phyloP scores from a whole-genome alignment of 2,329 filamentous ascomycete species.

The Colletotrichum scovillei region DNA sequence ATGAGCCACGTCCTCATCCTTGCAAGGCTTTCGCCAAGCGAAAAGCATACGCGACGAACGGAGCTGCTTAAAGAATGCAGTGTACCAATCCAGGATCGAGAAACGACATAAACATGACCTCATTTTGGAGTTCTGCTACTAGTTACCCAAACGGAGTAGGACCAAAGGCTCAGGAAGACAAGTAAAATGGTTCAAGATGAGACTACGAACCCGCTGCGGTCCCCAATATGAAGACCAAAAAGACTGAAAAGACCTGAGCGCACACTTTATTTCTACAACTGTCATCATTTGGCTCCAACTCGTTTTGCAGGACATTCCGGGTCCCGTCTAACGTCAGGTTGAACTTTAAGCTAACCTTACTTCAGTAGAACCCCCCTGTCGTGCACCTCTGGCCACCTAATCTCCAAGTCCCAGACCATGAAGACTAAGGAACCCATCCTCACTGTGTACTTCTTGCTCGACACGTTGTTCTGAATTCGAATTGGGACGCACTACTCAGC shows the following conservation, averaged over 20 bases:
- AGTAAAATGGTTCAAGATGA: conserved; percentile 29
- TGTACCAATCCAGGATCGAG: not conserved
- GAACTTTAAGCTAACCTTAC: not conserved
- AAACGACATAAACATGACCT: conserved; percentile 43
- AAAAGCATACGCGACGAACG: not conserved
- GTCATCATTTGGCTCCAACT: conserved; percentile 1
- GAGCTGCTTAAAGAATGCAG: not conserved
- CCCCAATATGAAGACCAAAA: conserved; percentile 60
- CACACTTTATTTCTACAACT: conserved; percentile 15
- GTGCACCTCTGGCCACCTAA: not conserved
- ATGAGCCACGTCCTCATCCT: conserved; percentile 24
- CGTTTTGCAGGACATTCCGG: not conserved
- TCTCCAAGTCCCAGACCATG: conserved; percentile 12
- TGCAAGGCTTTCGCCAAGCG: conserved; percentile 3
- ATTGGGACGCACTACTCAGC: not conserved
- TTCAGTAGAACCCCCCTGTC: not conserved
- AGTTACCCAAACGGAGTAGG: conserved; percentile 55
- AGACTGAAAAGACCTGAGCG: conserved; percentile 84
- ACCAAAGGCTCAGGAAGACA: conserved; percentile 73
- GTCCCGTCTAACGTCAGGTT: not conserved
- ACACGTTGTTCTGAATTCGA: not conserved
- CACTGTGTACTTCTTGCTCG: not conserved
- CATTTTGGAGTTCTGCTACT: conserved; percentile 64
- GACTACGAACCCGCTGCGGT: conserved; percentile 61
- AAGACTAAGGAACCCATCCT: not conserved